A percentile compares a stretch with the other conserved stretches of the same genome.
Conservation (phyloP, 2,329 filamentous ascomycete species). For the Aspergillus glaucus region DNA sequence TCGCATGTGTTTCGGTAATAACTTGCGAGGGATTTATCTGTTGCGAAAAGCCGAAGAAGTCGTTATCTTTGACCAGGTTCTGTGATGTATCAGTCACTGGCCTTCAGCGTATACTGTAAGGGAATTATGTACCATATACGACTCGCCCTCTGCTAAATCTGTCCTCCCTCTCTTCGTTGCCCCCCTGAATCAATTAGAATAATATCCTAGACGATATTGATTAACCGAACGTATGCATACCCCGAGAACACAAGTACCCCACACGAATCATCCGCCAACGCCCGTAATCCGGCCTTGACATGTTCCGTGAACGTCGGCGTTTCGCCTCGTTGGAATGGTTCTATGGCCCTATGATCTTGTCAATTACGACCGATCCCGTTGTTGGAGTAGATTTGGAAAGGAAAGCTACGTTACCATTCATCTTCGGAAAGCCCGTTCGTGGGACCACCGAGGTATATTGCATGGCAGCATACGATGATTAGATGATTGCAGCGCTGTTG, state of each 20-base stretch:
- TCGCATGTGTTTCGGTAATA: constrained; percentile 61
- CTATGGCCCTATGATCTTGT: constrained; percentile 54
- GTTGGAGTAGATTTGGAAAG: not conserved
- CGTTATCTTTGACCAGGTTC: constrained; percentile 29
- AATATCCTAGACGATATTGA: not conserved
- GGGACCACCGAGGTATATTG: constrained; percentile 62
- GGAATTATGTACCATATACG: constrained; percentile 47
- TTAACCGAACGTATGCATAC: constrained; percentile 38
- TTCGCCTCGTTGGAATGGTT: constrained; percentile 70
- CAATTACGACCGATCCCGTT: not conserved
- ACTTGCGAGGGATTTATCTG: constrained; percentile 32
- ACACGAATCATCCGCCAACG: constrained; percentile 42
- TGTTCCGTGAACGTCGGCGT: constrained; percentile 74
- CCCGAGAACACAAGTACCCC: constrained; percentile 67
- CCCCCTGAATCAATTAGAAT: constrained; percentile 41
- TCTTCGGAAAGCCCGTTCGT: constrained; percentile 48
- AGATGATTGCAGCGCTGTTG: constrained; percentile 44
- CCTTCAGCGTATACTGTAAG: too few relatives aligned
- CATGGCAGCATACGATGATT: constrained; percentile 78
- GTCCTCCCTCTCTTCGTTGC: constrained; percentile 55
- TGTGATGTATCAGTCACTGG: constrained; percentile 8
- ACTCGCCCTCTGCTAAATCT: constrained; percentile 53
- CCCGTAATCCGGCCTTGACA: constrained; percentile 57
- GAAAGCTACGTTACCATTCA: constrained; percentile 47
- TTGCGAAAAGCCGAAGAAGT: constrained; percentile 24